Conservation (phyloP, 306 rosid genomes). For the Corylus avellana region DNA sequence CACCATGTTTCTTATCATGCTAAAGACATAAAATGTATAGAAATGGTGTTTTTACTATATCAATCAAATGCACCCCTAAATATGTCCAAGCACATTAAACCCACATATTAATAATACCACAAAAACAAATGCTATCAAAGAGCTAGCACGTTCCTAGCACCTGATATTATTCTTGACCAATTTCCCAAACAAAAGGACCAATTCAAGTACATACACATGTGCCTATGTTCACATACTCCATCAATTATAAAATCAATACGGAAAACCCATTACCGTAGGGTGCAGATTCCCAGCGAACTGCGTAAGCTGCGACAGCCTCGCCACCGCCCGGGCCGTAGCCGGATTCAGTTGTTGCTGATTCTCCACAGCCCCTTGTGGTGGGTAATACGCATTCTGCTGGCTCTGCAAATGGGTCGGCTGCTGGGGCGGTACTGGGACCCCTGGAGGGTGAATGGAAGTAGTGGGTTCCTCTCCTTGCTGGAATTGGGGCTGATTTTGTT, state of each 20-base stretch:
- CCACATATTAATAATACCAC: background rate
- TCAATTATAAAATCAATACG: background rate
- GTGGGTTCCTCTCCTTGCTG: slow-evolving; percentile 26
- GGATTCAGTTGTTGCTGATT: slow-evolving; percentile 16
- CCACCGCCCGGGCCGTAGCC: slow-evolving; percentile 1
- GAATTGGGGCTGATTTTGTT: slow-evolving; percentile 15
- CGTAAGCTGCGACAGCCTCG: slow-evolving; percentile 25
- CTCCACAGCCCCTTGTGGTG: slow-evolving; percentile 22
- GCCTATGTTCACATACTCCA: background rate
- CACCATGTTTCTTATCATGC: background rate
- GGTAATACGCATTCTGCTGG: slow-evolving; percentile 25
- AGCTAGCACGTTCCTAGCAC: background rate
- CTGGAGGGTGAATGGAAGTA: slow-evolving; percentile 43
- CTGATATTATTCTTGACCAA: background rate
- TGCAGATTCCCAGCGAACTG: slow-evolving; percentile 21
- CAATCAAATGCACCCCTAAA: background rate
- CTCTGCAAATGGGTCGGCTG: slow-evolving; percentile 17
- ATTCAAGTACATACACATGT: background rate
- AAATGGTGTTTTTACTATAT: background rate
- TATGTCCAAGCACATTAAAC: background rate
- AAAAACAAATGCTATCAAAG: background rate
- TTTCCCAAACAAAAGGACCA: background rate
- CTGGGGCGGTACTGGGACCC: slow-evolving; percentile 35
- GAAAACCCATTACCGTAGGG: slow-evolving; percentile 28
- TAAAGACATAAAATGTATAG: background rate